phyloP scores from a whole-genome alignment of 805 yeast species.

The Yarrowia deformans region DNA sequence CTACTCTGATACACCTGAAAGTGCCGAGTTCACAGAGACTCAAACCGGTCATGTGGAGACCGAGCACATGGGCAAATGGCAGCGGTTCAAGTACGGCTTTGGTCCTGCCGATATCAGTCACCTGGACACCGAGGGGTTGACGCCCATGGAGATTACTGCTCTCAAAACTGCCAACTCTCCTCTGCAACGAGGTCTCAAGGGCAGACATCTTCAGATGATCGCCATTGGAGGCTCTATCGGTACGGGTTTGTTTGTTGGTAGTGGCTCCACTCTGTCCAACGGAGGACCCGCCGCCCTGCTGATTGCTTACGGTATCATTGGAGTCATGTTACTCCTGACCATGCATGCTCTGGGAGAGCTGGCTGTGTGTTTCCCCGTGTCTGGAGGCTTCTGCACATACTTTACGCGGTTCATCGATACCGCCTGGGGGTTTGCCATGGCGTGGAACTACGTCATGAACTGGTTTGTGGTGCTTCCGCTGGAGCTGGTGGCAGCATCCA shows the following conservation, averaged over 20 bases:
- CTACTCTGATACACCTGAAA: not conserved
- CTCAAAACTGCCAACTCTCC: conserved; percentile 62
- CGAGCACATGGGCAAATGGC: conserved; percentile 41
- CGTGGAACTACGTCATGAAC: conserved; percentile 70
- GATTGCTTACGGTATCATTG: conserved; percentile 66
- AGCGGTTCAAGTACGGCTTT: conserved; percentile 56
- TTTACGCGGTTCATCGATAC: conserved; percentile 66
- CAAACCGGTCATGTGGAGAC: conserved; percentile 8
- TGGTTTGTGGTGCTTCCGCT: conserved; percentile 53
- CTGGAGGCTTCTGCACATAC: conserved; percentile 64
- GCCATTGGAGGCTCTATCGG: conserved; percentile 63
- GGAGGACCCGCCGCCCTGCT: conserved; percentile 67
- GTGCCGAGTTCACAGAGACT: conserved; percentile 12
- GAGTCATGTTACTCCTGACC: conserved; percentile 68
- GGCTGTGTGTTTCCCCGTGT: conserved; percentile 66
- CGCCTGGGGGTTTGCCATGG: conserved; percentile 70
- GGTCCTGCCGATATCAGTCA: conserved; percentile 55
- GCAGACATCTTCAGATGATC: conserved; percentile 52
- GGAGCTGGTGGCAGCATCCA: conserved; percentile 61
- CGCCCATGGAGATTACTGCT: conserved; percentile 51
- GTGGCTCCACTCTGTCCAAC: conserved; percentile 56
- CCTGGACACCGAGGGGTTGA: conserved; percentile 44
- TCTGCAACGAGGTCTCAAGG: conserved; percentile 54
- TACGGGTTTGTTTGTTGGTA: conserved; percentile 67
- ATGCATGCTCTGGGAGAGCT: conserved; percentile 74